Conservation (phyloP, 805 yeast species). For the Candida rishiriensis region DNA sequence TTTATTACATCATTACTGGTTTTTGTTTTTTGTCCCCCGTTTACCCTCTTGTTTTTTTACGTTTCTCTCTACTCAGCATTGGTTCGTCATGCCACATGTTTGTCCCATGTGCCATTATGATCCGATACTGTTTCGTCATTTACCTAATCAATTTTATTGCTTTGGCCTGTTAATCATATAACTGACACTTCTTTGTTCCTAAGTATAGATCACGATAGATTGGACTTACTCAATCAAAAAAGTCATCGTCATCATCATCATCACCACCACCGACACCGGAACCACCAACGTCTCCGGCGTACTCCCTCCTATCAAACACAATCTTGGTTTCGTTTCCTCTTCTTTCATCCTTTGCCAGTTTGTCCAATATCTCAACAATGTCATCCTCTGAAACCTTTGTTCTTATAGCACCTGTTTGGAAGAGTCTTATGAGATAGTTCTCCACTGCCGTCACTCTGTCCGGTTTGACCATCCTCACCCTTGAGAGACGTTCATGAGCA, state of each 20-base stretch:
- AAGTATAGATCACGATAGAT: no score
- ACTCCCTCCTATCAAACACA: conserved; percentile 46
- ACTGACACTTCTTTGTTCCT: no score
- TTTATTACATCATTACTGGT: no score
- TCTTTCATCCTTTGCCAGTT: conserved; percentile 69
- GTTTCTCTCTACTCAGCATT: no score
- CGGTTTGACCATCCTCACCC: conserved; percentile 85
- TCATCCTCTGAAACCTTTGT: conserved; percentile 77
- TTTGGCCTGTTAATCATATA: no score
- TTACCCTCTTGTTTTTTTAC: no score
- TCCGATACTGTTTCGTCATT: no score
- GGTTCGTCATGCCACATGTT: no score
- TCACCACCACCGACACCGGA: conserved; percentile 18
- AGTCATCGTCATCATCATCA: conserved; percentile 27
- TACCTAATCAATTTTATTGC: no score
- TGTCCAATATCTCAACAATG: conserved; percentile 77
- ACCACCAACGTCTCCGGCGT: conserved; percentile 14
- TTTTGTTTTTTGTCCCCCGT: no score
- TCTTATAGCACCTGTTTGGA: conserved; percentile 69
- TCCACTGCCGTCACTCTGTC: conserved; percentile 90
- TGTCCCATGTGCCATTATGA: no score
- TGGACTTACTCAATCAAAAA: conserved; percentile 28
- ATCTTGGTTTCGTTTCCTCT: conserved; percentile 60
- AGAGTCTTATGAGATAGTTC: conserved; percentile 65
- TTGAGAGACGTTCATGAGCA: conserved; percentile 82